Percentiles rank a stretch among this genome's conserved stretches.
Evolutionary conservation across 768 basidiomycete genomes (phyloP).

Genomic region (Phallus indusiatus): DNA sequence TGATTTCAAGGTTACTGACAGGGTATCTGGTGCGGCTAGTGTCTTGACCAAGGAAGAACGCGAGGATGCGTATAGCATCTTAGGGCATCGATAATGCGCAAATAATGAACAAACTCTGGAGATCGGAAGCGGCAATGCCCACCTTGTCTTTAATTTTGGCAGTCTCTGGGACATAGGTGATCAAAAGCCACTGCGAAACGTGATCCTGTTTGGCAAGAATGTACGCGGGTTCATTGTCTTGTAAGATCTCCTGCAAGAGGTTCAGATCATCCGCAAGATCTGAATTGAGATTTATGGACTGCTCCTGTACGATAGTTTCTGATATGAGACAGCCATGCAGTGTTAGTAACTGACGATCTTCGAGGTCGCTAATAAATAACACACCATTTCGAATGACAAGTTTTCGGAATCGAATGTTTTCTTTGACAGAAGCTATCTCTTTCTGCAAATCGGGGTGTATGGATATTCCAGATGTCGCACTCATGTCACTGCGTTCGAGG

Average conservation of each 20-base stretch:
- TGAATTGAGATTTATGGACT: conserved; percentile 36
- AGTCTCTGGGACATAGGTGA: conserved; percentile 75
- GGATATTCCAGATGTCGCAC: conserved; percentile 62
- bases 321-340: conserved; percentile 22
- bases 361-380: conserved; percentile 14
- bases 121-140: conserved; percentile 10
- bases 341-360: conserved; percentile 19
- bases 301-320: conserved; percentile 60
- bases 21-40: conserved; percentile 64
- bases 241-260: conserved; percentile 46
- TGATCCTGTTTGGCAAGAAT: conserved; percentile 57
- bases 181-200: conserved; percentile 59
- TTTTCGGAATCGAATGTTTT: conserved; percentile 61
- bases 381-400: conserved; percentile 68
- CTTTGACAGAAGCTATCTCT: conserved; percentile 43
- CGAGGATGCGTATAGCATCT: conserved; percentile 89
- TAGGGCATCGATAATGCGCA: not conserved
- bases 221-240: conserved; percentile 63
- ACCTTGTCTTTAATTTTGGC: conserved; percentile 81
- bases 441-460: conserved; percentile 48
- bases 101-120: not conserved
- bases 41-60: conserved; percentile 57
- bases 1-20: conserved; percentile 70
- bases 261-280: conserved; percentile 50
- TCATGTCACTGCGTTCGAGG: conserved; percentile 36